Base-by-base conservation (phyloP, 805 yeast genomes). In the Cyberlindnera bimundalis region DNA sequence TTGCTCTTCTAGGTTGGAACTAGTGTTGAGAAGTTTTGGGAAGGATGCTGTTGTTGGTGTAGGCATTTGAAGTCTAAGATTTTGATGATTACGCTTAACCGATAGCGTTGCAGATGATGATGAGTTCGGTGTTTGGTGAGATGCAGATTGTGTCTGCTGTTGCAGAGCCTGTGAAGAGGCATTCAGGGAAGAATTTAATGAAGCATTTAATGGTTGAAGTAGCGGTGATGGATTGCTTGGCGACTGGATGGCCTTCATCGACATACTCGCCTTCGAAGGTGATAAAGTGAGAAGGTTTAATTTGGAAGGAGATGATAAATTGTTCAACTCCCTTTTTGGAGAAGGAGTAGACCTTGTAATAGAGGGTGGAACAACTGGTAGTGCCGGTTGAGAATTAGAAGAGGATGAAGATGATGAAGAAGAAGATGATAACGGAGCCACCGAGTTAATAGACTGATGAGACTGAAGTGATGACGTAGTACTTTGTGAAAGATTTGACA, bases 31-130 rank as follows among this genome's bases (percentile, higher is more conserved):
- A 26, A 52, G 38, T 43, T 48, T 55, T 31, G 56, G 58, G 30
- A 51, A 48, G 18, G 51, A 40, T 15, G 43, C 64, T 2, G 76
- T 56, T 0, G 80, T 71, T 1, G 91, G 90, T 3, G 78, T 71
- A 4, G 90, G 91, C 89, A 84, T 83, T 56, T 83, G 89, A 16
- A 84, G 68, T 45, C 78, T 76, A 32, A 81, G 61, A 26, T 80
- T 73, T 1, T 81, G 79, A 43, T 76, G 71, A 25, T 73, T 71
- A 29, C 73, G 27, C 19, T 40, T 41, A 17, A 41, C 35, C 3
- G 36, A 16, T 10, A 37, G 20, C 1, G 35, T 18, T 7, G 37
- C 33, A 11, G 40, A 6, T 11, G 33, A 9, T 20, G 37, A 12
- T 12, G 41, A n/a, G 28, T 40, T 7, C 11, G 33, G 15, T 28